Evolutionary conservation across 768 basidiomycete species (phyloP).

Genomic region (Boletus reticuloceps): DNA sequence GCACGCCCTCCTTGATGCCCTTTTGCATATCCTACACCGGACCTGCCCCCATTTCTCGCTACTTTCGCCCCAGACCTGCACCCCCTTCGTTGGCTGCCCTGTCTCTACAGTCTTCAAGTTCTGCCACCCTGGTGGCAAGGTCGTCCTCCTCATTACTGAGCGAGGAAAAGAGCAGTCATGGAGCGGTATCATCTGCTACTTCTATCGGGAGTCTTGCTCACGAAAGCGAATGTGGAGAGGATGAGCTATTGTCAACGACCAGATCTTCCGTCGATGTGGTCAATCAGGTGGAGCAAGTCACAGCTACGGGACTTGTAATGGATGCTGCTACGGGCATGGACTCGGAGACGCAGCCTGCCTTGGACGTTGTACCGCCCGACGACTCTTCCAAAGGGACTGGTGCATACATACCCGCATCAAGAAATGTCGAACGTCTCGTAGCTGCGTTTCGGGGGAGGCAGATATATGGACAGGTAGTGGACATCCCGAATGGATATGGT

Average conservation of each 20-base stretch:
- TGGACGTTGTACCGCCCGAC: not conserved
- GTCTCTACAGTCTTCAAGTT: constrained; percentile 9
- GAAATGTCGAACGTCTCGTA: constrained; percentile 30
- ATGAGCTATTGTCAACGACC: not conserved
- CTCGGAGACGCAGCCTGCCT: constrained; percentile 12
- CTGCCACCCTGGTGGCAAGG: constrained; percentile 11
- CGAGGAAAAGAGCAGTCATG: constrained; percentile 4
- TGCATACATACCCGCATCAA: not conserved
- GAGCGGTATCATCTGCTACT: constrained; percentile 5
- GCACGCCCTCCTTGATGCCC: constrained; percentile 75
- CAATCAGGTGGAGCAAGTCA: not conserved
- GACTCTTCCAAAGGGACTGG: not conserved
- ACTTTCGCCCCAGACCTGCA: constrained; percentile 55
- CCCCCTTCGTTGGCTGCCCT: constrained; percentile 15
- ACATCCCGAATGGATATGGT: constrained; percentile 62
- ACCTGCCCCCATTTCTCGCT: constrained; percentile 70
- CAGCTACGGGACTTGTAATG: not conserved
- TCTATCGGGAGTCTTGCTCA: not conserved
- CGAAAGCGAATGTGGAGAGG: not conserved
- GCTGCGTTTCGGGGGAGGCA: constrained; percentile 77
- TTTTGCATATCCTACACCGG: constrained; percentile 75
- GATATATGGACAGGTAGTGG: constrained; percentile 62
- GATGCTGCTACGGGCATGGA: not conserved
- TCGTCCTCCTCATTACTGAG: constrained; percentile 5
- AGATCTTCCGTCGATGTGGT: not conserved